phyloP scores from a whole-genome alignment of 768 basidiomycete genomes.

The Saitozyma sp. region DNA sequence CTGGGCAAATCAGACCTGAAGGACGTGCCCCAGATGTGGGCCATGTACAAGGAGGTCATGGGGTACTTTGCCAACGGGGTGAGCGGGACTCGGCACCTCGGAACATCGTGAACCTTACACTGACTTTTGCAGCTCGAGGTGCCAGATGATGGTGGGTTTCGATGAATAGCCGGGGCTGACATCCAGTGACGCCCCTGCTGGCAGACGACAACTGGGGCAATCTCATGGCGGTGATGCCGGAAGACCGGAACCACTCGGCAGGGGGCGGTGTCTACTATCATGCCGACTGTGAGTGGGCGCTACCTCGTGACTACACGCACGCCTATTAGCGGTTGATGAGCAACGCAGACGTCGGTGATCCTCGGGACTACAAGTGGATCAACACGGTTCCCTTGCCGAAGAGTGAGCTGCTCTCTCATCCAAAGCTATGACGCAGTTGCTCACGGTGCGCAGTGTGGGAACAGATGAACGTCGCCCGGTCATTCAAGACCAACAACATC shows the following conservation, averaged over 20 bases:
- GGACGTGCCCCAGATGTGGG: conserved; percentile 67
- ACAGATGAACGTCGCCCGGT: conserved; percentile 67
- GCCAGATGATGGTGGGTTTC: conserved; percentile 17
- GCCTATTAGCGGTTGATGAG: neutral
- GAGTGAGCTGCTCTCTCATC: conserved; percentile 3
- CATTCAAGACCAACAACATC: conserved; percentile 61
- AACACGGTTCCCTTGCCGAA: conserved; percentile 49
- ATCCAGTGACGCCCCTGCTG: conserved; percentile 18
- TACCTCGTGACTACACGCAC: neutral
- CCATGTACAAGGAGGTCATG: conserved; percentile 63
- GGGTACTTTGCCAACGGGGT: conserved; percentile 59
- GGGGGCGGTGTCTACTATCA: conserved; percentile 73
- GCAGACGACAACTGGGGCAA: conserved; percentile 78
- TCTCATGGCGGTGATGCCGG: conserved; percentile 62
- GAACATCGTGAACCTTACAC: neutral
- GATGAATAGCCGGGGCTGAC: neutral
- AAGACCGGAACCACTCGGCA: conserved; percentile 35
- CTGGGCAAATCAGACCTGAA: conserved; percentile 52
- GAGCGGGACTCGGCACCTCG: conserved; percentile 3
- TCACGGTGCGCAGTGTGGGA: conserved; percentile 54
- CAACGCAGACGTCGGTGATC: conserved; percentile 61
- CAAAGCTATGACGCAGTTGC: neutral
- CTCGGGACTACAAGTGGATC: conserved; percentile 71
- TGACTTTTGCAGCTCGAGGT: conserved; percentile 28
- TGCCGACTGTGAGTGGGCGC: conserved; percentile 44